Evolutionary conservation across 768 basidiomycete genomes (phyloP).

Genomic region (Suillus ampliporus): DNA sequence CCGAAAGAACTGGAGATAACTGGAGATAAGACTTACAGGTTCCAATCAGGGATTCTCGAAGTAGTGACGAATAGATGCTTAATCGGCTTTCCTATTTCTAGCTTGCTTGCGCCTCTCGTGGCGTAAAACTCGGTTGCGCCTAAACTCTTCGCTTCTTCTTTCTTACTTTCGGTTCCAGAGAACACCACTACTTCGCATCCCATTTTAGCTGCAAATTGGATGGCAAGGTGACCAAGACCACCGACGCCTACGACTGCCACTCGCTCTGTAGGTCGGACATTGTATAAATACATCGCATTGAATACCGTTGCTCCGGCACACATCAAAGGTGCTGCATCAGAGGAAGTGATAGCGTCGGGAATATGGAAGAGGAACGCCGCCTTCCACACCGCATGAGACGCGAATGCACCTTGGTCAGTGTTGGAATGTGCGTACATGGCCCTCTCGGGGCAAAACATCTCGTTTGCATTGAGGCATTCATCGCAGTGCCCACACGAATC

Average conservation of each 20-base stretch:
- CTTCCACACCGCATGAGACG: conserved; percentile 41
- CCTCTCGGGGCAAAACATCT: conserved; percentile 31
- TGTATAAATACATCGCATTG: conserved; percentile 28
- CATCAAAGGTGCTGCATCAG: conserved; percentile 42
- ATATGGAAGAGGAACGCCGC: conserved; percentile 41
- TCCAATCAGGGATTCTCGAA: conserved; percentile 35
- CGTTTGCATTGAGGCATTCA: conserved; percentile 40
- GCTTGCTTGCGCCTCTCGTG: conserved; percentile 29
- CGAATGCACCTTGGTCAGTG: conserved; percentile 41
- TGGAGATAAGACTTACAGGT: conserved; percentile 27
- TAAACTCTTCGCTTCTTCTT: conserved; percentile 35
- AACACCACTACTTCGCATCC: conserved; percentile 45
- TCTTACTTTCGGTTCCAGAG: conserved; percentile 39
- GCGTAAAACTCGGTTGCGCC: conserved; percentile 44
- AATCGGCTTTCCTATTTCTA: conserved; percentile 34
- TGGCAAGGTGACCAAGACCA: conserved; percentile 44
- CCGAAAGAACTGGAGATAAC: neutral
- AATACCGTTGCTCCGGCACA: conserved; percentile 44
- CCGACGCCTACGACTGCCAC: conserved; percentile 42
- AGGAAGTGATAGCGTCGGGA: conserved; percentile 36
- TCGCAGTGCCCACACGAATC: conserved; percentile 38
- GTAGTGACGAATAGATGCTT: conserved; percentile 40
- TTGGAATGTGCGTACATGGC: conserved; percentile 32
- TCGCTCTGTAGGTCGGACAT: conserved; percentile 36
- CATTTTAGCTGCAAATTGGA: conserved; percentile 47